Evolutionary conservation across 2,329 filamentous ascomycete genomes (phyloP), one percentile per base, ranked within the genome.

Genomic region (Sodiomyces alkalinus): DNA sequence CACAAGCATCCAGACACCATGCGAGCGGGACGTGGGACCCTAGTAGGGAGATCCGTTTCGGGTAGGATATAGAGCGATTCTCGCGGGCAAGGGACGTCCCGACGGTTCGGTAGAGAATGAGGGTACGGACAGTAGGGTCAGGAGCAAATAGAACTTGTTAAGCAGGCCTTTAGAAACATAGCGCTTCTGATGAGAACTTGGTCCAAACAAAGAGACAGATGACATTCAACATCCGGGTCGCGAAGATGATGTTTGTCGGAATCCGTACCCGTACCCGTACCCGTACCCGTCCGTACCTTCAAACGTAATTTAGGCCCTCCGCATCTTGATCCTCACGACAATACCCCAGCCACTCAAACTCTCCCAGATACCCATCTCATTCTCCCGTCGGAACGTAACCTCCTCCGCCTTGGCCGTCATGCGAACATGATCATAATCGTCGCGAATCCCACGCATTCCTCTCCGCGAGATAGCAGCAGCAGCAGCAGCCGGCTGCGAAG

Each of bases 21-120:
- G 44, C 43, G 2, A 42, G 48, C 13, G 60, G 62, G 19, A 64
- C 60, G 1, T 78, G 73, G 72, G 69, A 75, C 39, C 66, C 69
- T 2, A 62, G 48, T 23, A 55, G 59, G 21, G 70, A 69, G 3
- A 64, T 77, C 37, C 59, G 63, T 29, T 74, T 74, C 50, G 59
- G 60, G 1, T 64, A 38, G 33, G 23, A 29, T 3, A 18, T 15
- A 16, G 15, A 17, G 9, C 21, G 27, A 14, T 16, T 19, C 18
- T 9, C 20, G 13, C 9, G 13, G 26, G 11, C n/a, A n/a, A n/a
- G n/a, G n/a, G n/a, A n/a, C n/a, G n/a, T n/a, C n/a, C n/a, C n/a
- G n/a, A n/a, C n/a, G n/a, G n/a, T n/a, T n/a, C n/a, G n/a, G n/a
- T n/a, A n/a, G n/a, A n/a, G n/a, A n/a, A n/a, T n/a, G n/a, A n/a